Percentiles rank a stretch among this genome's conserved stretches.
Conservation (phyloP, 768 basidiomycete genomes). For the Mycena haematopus region DNA sequence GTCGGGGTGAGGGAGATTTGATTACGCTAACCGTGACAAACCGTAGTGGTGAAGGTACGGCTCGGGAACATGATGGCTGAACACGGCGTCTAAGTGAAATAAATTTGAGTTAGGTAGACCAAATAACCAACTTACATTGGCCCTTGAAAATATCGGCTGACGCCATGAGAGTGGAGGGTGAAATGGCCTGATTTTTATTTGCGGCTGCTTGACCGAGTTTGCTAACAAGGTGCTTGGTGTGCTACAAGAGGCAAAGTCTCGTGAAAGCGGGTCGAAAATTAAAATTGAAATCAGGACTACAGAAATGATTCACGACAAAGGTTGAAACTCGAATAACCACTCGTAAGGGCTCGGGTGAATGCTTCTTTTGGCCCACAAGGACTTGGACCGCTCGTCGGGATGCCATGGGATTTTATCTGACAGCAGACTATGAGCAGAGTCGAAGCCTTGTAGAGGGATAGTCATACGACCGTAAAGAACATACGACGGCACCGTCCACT, state of each 20-base stretch:
- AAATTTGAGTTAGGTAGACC: too few species aligned
- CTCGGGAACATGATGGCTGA: not conserved
- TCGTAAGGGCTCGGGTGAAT: not conserved
- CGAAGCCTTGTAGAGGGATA: not conserved
- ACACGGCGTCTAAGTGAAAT: too few species aligned
- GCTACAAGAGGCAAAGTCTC: not conserved
- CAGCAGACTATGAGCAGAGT: not conserved
- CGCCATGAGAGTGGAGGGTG: not conserved
- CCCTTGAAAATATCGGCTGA: not conserved
- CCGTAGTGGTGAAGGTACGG: not conserved
- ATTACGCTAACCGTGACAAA: not conserved
- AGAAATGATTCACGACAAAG: not conserved
- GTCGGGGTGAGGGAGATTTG: not conserved
- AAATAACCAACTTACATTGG: too few species aligned
- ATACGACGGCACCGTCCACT: not conserved
- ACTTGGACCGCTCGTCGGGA: not conserved
- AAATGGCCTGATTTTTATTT: not conserved
- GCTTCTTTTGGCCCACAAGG: not conserved
- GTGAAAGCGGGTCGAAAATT: not conserved
- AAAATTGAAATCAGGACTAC: not conserved
- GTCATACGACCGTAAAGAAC: not conserved
- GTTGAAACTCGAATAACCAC: conserved; percentile 1
- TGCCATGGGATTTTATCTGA: not conserved
- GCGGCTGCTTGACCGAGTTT: not conserved
- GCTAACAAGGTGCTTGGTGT: not conserved